phyloP scores from a whole-genome alignment of 306 rosid genomes.

The Senna tora region DNA sequence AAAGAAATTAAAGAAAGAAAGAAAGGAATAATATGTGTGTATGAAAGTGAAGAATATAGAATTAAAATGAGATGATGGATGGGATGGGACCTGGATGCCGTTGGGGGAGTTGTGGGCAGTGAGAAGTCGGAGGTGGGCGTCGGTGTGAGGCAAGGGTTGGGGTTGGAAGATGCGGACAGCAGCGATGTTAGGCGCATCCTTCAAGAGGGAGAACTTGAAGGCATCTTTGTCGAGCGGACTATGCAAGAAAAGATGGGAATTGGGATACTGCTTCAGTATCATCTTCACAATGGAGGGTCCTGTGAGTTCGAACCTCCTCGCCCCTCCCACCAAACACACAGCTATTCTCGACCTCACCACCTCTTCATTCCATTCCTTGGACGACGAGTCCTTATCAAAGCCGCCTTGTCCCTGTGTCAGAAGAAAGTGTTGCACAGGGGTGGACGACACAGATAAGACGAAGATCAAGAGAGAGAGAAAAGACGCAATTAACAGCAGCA shows the following conservation, averaged over 20 bases:
- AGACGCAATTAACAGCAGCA: conserved; percentile 50
- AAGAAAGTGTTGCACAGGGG: conserved; percentile 46
- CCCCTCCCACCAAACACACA: conserved; percentile 93
- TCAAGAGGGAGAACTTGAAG: conserved; percentile 73
- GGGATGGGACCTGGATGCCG: conserved; percentile 96
- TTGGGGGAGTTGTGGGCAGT: conserved; percentile 77
- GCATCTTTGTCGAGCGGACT: conserved; percentile 66
- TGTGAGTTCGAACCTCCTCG: conserved; percentile 87
- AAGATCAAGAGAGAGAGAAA: conserved; percentile 44
- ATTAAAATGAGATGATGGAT: too few relatives aligned
- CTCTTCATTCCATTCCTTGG: conserved; percentile 41
- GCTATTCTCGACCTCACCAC: conserved; percentile 73
- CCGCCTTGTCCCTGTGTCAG: too few relatives aligned
- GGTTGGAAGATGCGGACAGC: conserved; percentile 66
- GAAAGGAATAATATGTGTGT: too few relatives aligned
- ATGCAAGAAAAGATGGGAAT: conserved; percentile 81
- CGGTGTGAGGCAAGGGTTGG: conserved; percentile 60
- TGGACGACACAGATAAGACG: conserved; percentile 48
- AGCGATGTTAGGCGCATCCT: conserved; percentile 61
- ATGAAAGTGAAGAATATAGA: too few relatives aligned
- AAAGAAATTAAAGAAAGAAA: too few relatives aligned
- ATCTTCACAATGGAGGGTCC: conserved; percentile 80
- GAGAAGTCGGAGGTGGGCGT: conserved; percentile 64
- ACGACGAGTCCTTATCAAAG: too few relatives aligned
- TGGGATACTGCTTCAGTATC: conserved; percentile 66